Evolutionary conservation across 2,329 filamentous ascomycete genomes (phyloP), one percentile per base, ranked within the genome.

Genomic region (Colletotrichum plurivorum): DNA sequence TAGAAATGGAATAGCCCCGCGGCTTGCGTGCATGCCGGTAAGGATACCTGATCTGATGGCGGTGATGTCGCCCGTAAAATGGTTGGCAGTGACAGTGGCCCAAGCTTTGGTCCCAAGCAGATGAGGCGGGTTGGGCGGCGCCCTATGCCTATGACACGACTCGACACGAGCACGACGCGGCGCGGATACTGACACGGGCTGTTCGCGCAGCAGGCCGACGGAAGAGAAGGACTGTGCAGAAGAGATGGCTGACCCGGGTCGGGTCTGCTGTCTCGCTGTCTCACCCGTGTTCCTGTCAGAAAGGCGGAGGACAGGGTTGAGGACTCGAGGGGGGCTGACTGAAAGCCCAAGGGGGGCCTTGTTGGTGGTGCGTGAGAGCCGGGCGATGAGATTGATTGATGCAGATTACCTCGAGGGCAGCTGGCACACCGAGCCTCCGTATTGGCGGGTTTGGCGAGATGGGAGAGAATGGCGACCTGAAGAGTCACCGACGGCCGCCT

Each of bases 321-420:
- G 16, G 27, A 46, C 36, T 22, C 27, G 25, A 27, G 22, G 41
- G 39, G 63, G 65, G 65, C 59, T 67, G 65, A 63, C 65, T 56
- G 53, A n/a, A 39, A 25, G 22, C 22, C 22, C 22, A 25, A 10
- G 27, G 27, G 27, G 7, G 27, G 27, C 9, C 27, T 8, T 36
- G 31, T 36, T 36, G 31, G 7, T 36, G 31, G 31, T 67, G 58
- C 58, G 64, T 67, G 51, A 67, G 57, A 36, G 31, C 9, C 52
- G 43, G 31, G 57, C 22, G 36, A 57, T 43, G 52, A 39, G 49
- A 62, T 58, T 36, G 31, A 36, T 36, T 36, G 31, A 36, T 36
- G 49, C 49, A 46, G 25, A 27, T 10, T 22, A n/a, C 41, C 41
- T 43, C 41, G 41, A 43, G 15, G 31, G 13, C 41, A 43, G 41